These are phyloP conservation scores for Pleurotus cornucopiae DNA, from an alignment of 768 basidiomycete species.

Conservation along the genomic window DNA sequence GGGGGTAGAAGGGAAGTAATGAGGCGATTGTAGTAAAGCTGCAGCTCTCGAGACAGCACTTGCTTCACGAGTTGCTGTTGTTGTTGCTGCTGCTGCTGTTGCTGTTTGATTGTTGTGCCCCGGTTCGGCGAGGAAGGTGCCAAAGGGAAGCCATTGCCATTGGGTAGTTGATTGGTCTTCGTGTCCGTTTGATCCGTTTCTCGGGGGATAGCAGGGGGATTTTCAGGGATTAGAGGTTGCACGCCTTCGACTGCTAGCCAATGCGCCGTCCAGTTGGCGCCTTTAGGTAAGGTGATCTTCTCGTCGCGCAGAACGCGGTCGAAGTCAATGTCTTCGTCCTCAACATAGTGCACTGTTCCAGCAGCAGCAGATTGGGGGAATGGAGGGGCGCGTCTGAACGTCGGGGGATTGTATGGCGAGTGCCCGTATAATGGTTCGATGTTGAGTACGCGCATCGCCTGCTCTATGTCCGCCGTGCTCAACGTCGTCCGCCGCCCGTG, in stretches of 20 bases:
- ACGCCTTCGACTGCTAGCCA: constrained; percentile 99
- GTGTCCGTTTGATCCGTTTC: constrained; percentile 30
- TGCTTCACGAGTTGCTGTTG: constrained; percentile 84
- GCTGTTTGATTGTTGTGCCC: constrained; percentile 19
- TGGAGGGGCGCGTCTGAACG: constrained; percentile 58
- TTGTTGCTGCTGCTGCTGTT: constrained; percentile 42
- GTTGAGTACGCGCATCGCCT: constrained; percentile 89
- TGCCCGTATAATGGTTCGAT: constrained; percentile 95
- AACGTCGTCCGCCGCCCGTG: constrained; percentile 90
- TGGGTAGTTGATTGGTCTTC: background rate
- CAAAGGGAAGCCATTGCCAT: constrained; percentile 2
- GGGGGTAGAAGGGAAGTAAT: constrained; percentile 81
- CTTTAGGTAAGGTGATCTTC: constrained; percentile 76
- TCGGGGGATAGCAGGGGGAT: constrained; percentile 78
- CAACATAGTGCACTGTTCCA: constrained; percentile 85
- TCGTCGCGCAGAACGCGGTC: constrained; percentile 86
- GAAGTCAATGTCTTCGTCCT: constrained; percentile 98
- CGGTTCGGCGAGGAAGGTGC: constrained; percentile 11
- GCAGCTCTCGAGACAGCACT: constrained; percentile 88
- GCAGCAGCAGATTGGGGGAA: constrained; percentile 46
- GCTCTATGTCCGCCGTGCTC: constrained; percentile 87
- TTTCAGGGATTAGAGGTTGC: constrained; percentile 94
- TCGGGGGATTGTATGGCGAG: constrained; percentile 57
- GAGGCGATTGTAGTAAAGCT: constrained; percentile 90
- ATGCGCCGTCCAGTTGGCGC: constrained; percentile 87